Evolutionary conservation across 208 protist species (phyloP), one percentile per base, ranked within the genome.

Genomic region (Naegleria fowleri): DNA sequence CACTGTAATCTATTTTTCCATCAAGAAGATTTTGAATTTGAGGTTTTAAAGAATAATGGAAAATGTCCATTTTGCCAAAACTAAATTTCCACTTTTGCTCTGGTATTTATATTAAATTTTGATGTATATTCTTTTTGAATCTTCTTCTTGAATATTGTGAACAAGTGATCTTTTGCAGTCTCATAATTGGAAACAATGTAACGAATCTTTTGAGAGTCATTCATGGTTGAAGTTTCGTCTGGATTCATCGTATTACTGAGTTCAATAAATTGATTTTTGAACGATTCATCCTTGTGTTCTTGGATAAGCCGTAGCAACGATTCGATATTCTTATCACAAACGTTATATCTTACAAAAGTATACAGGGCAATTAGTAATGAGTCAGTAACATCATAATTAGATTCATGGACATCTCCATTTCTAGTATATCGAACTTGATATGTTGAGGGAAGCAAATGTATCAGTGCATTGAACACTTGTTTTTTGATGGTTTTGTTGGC

Each of bases 1-100:
- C 22, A 52, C 13, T 95, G 93, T 91, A 92, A 93, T 79, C 92
- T 92, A 86, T 94, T 95, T 43, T 95, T 94, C 93, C 90, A 93
- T 90, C 91, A 93, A 79, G 93, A 94, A 51, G 93, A 95, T 79
- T 94, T 91, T 90, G 93, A 94, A 92, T 48, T 93, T 4, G 79
- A 86, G 39, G 52, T 90, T 5, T 43, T 93, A 11, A 29, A 92
- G 67, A 91, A 92, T 22, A 67, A 86, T 41, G 85, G 85, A 33
- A 19, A 59, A 43, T 94, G 93, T 90, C 93, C 93, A 43, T 92
- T 94, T 83, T 94, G 93, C 90, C 25, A 59, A 48, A 25, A 67
- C 22, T 67, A 67, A 67, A 22, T 19, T 48, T 48, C 43, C 43
- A 48, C 1, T 48, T 48, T 48, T 48, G 7, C 43, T 7, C 43